phyloP scores from a whole-genome alignment of 768 basidiomycete genomes.

The Mycena rebaudengoi region DNA sequence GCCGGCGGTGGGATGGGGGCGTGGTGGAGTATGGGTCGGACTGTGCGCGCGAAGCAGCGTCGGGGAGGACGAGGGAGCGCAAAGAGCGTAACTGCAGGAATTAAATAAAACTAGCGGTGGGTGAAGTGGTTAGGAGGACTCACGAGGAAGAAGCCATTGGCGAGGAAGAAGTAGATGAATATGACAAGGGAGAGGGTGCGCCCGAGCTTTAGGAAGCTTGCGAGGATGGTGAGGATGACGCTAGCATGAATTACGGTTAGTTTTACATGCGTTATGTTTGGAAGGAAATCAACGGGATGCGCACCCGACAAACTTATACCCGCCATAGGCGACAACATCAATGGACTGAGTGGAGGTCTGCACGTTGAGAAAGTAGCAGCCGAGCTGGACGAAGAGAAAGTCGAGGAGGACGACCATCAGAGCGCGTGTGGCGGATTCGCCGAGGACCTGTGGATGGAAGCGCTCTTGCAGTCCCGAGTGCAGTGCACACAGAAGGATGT shows the following conservation, averaged over 20 bases:
- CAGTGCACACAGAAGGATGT: slow-evolving; percentile 89
- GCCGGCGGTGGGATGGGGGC: slow-evolving; percentile 75
- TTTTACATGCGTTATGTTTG: no score
- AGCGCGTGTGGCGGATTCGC: slow-evolving; percentile 85
- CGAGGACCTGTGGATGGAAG: slow-evolving; percentile 91
- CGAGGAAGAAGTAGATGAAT: slow-evolving; percentile 87
- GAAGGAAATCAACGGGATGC: no score
- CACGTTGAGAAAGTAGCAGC: slow-evolving; percentile 94
- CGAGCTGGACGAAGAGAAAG: slow-evolving; percentile 87
- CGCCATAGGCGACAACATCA: slow-evolving; percentile 91
- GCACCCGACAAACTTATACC: slow-evolving; percentile 98
- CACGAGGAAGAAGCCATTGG: slow-evolving; percentile 95
- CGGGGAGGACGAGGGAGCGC: slow-evolving; percentile 90
- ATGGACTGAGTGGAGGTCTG: slow-evolving; percentile 73
- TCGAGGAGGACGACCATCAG: slow-evolving; percentile 87
- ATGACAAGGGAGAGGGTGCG: slow-evolving; percentile 71
- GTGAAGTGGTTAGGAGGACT: slow-evolving; percentile 38
- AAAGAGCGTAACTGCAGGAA: slow-evolving; percentile 83
- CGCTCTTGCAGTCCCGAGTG: slow-evolving; percentile 82
- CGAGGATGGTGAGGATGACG: slow-evolving; percentile 84
- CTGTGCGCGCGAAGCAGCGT: slow-evolving; percentile 57
- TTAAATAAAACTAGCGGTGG: not conserved
- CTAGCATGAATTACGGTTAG: no score
- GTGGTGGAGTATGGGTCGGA: slow-evolving; percentile 66
- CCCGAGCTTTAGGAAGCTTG: slow-evolving; percentile 69